phyloP scores from a whole-genome alignment of 164 flowering plant species.

The Chloranthus sessilifolius region DNA sequence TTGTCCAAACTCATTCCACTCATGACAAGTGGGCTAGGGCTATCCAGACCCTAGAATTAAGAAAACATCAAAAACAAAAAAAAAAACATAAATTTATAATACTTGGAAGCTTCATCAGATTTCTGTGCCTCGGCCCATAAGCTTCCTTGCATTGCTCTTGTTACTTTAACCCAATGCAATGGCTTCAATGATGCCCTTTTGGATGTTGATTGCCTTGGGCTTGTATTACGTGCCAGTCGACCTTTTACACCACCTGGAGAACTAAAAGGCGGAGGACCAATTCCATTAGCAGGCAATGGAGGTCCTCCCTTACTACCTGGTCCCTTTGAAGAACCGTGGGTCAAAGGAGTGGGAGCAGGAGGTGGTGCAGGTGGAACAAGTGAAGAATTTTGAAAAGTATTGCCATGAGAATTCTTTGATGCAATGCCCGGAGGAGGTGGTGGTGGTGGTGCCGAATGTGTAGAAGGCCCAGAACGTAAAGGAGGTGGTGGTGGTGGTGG shows the following conservation, averaged over 20 bases:
- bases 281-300: slow-evolving; percentile 33
- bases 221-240: slow-evolving; percentile 37
- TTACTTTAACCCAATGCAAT: slow-evolving; percentile 83
- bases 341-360: slow-evolving; percentile 35
- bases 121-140: slow-evolving; percentile 92
- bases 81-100: slow-evolving; percentile 6
- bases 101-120: slow-evolving; percentile 70
- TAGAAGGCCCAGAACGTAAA: no score
- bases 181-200: slow-evolving; percentile 61
- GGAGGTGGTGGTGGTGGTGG: slow-evolving; percentile 38
- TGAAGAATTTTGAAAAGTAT: slow-evolving; percentile 18
- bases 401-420: slow-evolving; percentile 12
- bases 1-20: no score
- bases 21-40: no score
- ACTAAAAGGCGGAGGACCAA: slow-evolving; percentile 29
- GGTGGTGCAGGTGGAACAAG: slow-evolving; percentile 44
- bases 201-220: slow-evolving; percentile 27
- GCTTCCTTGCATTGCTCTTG: slow-evolving; percentile 86
- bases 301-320: slow-evolving; percentile 19
- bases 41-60: no score
- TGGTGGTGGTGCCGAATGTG: slow-evolving; percentile 4
- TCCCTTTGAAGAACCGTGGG: slow-evolving; percentile 27
- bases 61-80: slow-evolving; percentile 9
- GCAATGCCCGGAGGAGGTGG: slow-evolving; percentile 21
- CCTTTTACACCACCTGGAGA: slow-evolving; percentile 39